phyloP scores from a whole-genome alignment of 2,329 filamentous ascomycete genomes.

The Talaromyces sp. region DNA sequence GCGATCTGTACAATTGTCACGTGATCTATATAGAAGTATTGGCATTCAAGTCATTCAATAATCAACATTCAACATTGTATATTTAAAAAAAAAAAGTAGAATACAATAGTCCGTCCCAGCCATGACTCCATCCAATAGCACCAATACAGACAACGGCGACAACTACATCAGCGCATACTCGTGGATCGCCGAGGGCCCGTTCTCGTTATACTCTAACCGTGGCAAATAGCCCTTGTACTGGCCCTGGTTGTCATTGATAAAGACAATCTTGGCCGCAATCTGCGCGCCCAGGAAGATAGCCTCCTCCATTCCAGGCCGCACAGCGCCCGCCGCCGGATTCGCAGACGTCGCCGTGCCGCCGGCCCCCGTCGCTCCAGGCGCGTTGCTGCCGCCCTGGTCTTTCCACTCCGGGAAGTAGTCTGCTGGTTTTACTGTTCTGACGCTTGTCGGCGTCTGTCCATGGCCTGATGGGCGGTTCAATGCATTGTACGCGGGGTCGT shows the following conservation, averaged over 20 bases:
- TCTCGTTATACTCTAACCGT: constrained; percentile 63
- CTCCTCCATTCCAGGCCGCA: constrained; percentile 61
- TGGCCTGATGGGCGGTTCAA: constrained; percentile 55
- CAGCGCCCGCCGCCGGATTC: constrained; percentile 38
- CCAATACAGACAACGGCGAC: not conserved
- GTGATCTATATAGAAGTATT: not conserved
- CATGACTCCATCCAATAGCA: not conserved
- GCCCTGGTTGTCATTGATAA: constrained; percentile 60
- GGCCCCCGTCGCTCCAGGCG: constrained; percentile 23
- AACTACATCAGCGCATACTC: constrained; percentile 39
- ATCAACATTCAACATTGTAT: not conserved
- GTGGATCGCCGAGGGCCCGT: constrained; percentile 60
- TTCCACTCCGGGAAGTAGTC: constrained; percentile 91
- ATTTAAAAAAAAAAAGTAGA: not conserved
- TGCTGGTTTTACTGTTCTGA: constrained; percentile 71
- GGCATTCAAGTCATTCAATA: not conserved
- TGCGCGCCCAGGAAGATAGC: constrained; percentile 81
- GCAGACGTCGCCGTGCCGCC: constrained; percentile 13
- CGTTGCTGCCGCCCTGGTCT: constrained; percentile 50
- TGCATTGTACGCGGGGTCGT: constrained; percentile 19
- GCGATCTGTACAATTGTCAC: not conserved
- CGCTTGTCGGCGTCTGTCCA: constrained; percentile 73
- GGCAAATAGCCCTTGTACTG: constrained; percentile 65
- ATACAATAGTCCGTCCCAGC: not conserved
- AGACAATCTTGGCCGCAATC: constrained; percentile 72